Conservation (phyloP, 768 basidiomycete species). For the Mycena galericulata region DNA sequence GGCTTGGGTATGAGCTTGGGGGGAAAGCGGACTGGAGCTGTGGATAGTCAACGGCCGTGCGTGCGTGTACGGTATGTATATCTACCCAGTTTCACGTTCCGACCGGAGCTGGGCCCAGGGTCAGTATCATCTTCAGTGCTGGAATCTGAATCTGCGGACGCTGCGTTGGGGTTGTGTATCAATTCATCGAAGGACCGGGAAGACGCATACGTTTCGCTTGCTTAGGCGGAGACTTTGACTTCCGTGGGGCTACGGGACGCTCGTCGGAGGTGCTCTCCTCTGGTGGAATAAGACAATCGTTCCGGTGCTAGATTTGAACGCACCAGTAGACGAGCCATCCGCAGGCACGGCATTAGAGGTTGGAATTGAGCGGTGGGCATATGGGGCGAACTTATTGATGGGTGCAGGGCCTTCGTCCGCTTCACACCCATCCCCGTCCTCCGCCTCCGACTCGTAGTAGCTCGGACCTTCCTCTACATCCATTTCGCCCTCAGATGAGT, state of each 20-base stretch:
- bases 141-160: too few species aligned
- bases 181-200: not conserved
- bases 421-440: constrained; percentile 37
- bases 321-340: constrained; percentile 18
- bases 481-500: constrained; percentile 55
- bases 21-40: not conserved
- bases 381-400: constrained; percentile 18
- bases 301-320: not conserved
- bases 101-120: too few species aligned
- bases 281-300: not conserved
- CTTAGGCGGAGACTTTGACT: not conserved
- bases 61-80: not conserved
- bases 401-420: constrained; percentile 35
- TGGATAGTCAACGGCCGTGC: not conserved
- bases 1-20: constrained; percentile 10
- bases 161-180: too few species aligned
- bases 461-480: constrained; percentile 50
- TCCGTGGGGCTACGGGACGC: not conserved
- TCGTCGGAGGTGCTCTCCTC: constrained; percentile 27
- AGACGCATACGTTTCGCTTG: not conserved
- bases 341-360: too few species aligned
- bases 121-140: too few species aligned
- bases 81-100: not conserved
- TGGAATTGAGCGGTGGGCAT: not conserved
- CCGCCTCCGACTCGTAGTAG: constrained; percentile 37